Conservation (phyloP, 495 filamentous ascomycete species). For the Podospora pseudocomata region DNA sequence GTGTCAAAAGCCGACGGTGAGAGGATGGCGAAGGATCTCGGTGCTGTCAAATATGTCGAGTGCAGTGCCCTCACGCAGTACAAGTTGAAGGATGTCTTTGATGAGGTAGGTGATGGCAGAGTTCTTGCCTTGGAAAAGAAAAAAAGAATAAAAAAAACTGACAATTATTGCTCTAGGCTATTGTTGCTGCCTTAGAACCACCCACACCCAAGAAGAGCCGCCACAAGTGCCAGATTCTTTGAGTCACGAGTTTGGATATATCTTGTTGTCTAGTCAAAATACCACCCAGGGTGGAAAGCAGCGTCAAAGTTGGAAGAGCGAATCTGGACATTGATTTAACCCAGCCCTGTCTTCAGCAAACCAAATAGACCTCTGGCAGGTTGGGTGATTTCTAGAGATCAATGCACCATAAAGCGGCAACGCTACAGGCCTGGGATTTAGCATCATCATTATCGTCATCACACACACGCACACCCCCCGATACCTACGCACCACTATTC, state of each 20-base stretch:
- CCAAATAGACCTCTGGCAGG: slow-evolving; percentile 8
- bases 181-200: slow-evolving; percentile 86
- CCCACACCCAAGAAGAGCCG: slow-evolving; percentile 65
- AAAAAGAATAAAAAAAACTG: background rate
- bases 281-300: background rate
- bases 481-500: background rate
- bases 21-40: slow-evolving; percentile 90
- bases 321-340: slow-evolving; percentile 20
- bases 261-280: slow-evolving; percentile 6
- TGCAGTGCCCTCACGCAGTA: slow-evolving; percentile 97
- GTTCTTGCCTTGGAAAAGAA: background rate
- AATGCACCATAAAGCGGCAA: slow-evolving; percentile 12
- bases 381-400: slow-evolving; percentile 10
- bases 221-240: slow-evolving; percentile 52
- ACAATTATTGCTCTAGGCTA: slow-evolving; percentile 56
- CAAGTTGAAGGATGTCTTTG: slow-evolving; percentile 98
- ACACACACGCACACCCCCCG: background rate
- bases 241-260: slow-evolving; percentile 18
- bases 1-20: slow-evolving; percentile 91
- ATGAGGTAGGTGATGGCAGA: slow-evolving; percentile 69
- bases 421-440: background rate
- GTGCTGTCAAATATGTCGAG: slow-evolving; percentile 97
- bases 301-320: background rate
- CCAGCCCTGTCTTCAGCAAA: slow-evolving; percentile 1
- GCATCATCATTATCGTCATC: background rate